Evolutionary conservation across 2,329 filamentous ascomycete genomes (phyloP), one percentile per base, ranked within the genome.

Genomic region (Neoascochyta sp.): DNA sequence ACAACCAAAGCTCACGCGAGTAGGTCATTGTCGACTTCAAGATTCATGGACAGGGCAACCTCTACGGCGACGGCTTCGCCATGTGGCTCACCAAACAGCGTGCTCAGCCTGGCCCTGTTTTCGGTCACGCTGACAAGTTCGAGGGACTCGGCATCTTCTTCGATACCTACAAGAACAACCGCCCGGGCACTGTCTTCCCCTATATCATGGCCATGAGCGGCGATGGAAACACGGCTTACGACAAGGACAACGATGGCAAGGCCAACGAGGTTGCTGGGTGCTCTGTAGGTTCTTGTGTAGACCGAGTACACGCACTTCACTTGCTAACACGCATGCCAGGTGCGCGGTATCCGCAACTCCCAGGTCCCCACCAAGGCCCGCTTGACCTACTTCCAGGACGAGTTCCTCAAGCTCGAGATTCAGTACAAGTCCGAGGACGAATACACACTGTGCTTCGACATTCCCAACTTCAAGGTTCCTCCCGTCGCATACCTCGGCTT

Each of bases 141-240:
- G 90, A 98, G 63, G 92, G 92, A 4, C 75, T 98, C 25, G 92
- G 88, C 32, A 76, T 98, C 64, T 96, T 95, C 71, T 78, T 98
- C 68, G 92, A 98, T 63, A 98, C 92, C 24, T 98, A 98, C 75
- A 98, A 98, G 80, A 98, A 98, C 73, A 95, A 95, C 71, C 81
- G 92, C 9, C 90, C 92, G 1, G 92, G 92, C 23, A 83, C 87
- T 22, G 85, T 95, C 25, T 98, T 98, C 67, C 92, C 92, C 28
- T 95, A 95, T 60, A 83, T 98, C 54, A 95, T 96, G 89, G 90
- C 89, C 42, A 96, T 96, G 92, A 74, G 88, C 48, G 92, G 92
- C 38, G 92, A 98, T 62, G 90, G 92, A 41, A 73, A 87, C 60
- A 94, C 83, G 5, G 62, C 72, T 9, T 98, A 98, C 67, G 88